Evolutionary conservation across 129 eudicot genomes (phyloP).

Genomic region (Pulicaria dysenterica): DNA sequence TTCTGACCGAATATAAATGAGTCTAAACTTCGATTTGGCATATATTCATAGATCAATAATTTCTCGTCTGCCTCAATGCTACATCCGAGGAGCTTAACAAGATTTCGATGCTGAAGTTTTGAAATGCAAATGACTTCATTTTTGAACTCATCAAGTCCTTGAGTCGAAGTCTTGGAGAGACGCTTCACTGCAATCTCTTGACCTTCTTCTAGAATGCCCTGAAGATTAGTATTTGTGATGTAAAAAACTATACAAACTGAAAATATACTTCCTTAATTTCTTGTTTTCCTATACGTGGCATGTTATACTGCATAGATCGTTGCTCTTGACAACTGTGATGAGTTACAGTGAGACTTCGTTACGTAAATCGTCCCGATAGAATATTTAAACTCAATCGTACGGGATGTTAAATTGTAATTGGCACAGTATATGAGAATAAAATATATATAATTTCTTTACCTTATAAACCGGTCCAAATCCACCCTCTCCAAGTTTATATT

Average conservation of each 20-base stretch:
- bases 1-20: conserved; percentile 38
- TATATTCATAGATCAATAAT: conserved; percentile 44
- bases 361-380: not conserved
- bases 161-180: conserved; percentile 41
- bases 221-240: conserved; percentile 1
- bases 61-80: conserved; percentile 43
- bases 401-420: not conserved
- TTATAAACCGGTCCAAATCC: conserved; percentile 63
- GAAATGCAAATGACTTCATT: conserved; percentile 42
- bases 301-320: not conserved
- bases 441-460: conserved; percentile 30
- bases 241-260: conserved; percentile 9
- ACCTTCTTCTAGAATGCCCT: conserved; percentile 49
- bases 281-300: not conserved
- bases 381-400: too few relatives aligned
- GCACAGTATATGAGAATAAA: not conserved
- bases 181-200: conserved; percentile 42
- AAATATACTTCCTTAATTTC: not conserved
- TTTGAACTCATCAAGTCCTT: conserved; percentile 40
- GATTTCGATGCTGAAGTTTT: conserved; percentile 51
- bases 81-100: conserved; percentile 49
- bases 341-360: not conserved
- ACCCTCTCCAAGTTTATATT: conserved; percentile 56
- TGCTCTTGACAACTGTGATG: not conserved
- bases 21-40: conserved; percentile 49